Base-by-base conservation (phyloP, 208 protist species). In the Wallacemonas rigidus region DNA sequence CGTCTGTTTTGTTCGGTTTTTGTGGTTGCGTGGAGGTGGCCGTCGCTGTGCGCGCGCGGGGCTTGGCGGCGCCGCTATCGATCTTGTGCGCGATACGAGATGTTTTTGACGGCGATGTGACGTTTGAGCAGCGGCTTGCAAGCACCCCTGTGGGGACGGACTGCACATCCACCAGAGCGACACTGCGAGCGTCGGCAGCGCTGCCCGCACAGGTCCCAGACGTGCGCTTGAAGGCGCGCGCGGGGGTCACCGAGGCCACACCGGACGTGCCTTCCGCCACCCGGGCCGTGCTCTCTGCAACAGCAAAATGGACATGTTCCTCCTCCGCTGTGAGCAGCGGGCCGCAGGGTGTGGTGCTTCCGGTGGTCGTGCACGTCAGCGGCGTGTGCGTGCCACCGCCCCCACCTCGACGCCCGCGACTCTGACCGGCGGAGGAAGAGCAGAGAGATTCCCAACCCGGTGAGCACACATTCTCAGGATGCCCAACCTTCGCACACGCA, bases 151-250 rank as follows among this genome's bases (percentile, higher is more conserved):
- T 51, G 47, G 5, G 12, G 15, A n/a, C 12, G 6, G 14, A 9
- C 15, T n/a, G 51, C 51, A 56, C 5, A n/a, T 56, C 51, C 51
- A 56, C 51, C 14, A 56, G 15, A 7, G 26, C 51, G 4, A 56
- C 51, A 9, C 12, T 12, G 12, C 1, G 45, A 6, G 45, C 45
- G 8, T 50, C 45, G 8, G 45, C 45, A 6, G 45, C 45, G 45
- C 45, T 50, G 12, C 12, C 45, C 45, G 12, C 45, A 1, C 12
- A 50, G 45, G 45, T 50, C 8, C 45, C 45, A 6, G 45, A 50
- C 36, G 56, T 62, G 56, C 56, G 56, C 56, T 62, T n/a, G 43
- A 62, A 62, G 9, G 35, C 5, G 8, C 38, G 17, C 8, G 56
- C 38, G 6, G 45, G 45, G 8, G 45, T 26, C 26, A 26, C 26